Percentiles rank a stretch among this genome's conserved stretches.
phyloP scores from a whole-genome alignment of 164 flowering plant species.

The Tetracentron sinense region DNA sequence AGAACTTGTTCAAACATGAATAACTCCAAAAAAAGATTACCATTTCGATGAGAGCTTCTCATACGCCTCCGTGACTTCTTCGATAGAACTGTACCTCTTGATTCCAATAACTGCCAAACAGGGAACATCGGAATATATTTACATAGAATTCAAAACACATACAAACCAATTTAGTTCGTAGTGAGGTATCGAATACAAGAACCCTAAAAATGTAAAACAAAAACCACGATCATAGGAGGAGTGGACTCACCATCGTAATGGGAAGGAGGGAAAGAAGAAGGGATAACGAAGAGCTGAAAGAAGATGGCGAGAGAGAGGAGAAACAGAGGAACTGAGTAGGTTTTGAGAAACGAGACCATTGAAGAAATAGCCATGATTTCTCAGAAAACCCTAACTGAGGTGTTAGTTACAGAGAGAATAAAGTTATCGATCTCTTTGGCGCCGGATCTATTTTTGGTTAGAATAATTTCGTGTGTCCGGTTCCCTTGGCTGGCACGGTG shows the following conservation, averaged over 20 bases:
- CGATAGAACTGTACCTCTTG: constrained; percentile 41
- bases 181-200: too few species aligned
- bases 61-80: constrained; percentile 67
- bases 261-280: constrained; percentile 62
- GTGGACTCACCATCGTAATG: constrained; percentile 67
- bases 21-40: constrained; percentile 21
- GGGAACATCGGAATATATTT: background rate
- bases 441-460: background rate
- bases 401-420: background rate
- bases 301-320: constrained; percentile 48
- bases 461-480: background rate
- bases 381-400: background rate
- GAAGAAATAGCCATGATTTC: constrained; percentile 15
- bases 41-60: constrained; percentile 51
- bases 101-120: constrained; percentile 54
- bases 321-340: constrained; percentile 55
- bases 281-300: constrained; percentile 63
- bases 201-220: background rate
- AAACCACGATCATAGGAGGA: background rate
- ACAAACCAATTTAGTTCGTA: too few species aligned
- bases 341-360: constrained; percentile 33
- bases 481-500: background rate
- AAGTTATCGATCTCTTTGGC: background rate
- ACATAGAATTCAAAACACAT: background rate
- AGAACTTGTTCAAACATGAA: background rate